Conservation (phyloP, 116 monocot species). For the Papilionanthe hybrid region DNA sequence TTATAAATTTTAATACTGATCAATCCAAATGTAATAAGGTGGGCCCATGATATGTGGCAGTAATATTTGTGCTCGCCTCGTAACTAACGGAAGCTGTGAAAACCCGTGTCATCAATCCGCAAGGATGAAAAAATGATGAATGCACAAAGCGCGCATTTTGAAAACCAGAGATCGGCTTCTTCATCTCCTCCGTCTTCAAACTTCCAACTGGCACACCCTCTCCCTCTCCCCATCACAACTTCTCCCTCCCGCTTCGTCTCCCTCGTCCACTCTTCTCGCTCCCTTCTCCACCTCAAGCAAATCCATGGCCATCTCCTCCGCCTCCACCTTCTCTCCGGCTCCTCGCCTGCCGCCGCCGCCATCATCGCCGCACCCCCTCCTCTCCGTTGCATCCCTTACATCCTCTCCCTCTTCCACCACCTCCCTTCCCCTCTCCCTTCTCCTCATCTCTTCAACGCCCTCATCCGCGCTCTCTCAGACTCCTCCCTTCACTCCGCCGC, state of each 20-base stretch:
- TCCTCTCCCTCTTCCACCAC: conserved; percentile 15
- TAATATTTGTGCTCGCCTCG: too few species aligned
- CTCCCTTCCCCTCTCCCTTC: conserved; percentile 10
- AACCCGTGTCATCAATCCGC: too few species aligned
- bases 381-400: background rate
- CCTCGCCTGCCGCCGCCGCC: background rate
- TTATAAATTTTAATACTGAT: too few species aligned
- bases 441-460: conserved; percentile 18
- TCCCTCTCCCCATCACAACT: background rate
- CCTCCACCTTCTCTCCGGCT: conserved; percentile 7
- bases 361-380: conserved; percentile 7
- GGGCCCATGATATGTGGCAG: too few species aligned
- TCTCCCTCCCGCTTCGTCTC: conserved; percentile 1
- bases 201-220: background rate
- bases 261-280: conserved; percentile 6
- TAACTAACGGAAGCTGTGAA: too few species aligned
- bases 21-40: too few species aligned
- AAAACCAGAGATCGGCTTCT: conserved; percentile 1
- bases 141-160: background rate
- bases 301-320: conserved; percentile 14
- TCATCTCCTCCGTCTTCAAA: background rate
- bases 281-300: conserved; percentile 15
- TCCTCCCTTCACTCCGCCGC: conserved; percentile 4
- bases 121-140: background rate
- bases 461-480: conserved; percentile 19